Percentiles rank a stretch among this genome's conserved stretches.
phyloP scores from a whole-genome alignment of 169 alveolate species.

The Plasmodium gallinaceum region DNA sequence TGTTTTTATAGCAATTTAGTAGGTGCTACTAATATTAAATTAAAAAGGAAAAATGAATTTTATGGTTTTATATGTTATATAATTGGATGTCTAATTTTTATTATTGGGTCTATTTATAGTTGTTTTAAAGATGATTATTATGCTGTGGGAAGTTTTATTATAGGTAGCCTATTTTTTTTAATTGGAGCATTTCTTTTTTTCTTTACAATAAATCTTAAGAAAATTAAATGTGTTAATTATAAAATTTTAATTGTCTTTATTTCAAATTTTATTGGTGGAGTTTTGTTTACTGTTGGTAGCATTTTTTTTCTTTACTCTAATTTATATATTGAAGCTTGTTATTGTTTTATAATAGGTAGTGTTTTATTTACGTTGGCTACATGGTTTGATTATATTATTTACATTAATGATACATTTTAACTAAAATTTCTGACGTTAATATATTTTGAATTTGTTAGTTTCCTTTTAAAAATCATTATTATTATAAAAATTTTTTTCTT shows the following conservation, averaged over 20 bases:
- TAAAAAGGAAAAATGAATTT: conserved; percentile 22
- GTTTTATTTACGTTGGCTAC: conserved; percentile 47
- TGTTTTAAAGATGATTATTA: conserved; percentile 44
- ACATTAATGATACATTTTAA: conserved; percentile 3
- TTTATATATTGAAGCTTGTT: conserved; percentile 34
- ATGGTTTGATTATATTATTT: conserved; percentile 42
- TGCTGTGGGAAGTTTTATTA: conserved; percentile 21
- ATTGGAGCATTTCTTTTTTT: conserved; percentile 51
- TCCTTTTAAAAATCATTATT: neutral
- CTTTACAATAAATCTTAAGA: neutral
- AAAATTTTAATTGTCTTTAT: conserved; percentile 28
- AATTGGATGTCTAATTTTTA: conserved; percentile 37
- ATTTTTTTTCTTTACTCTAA: conserved; percentile 21
- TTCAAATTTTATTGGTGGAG: conserved; percentile 43
- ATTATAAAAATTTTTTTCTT: no score
- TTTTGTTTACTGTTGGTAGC: conserved; percentile 62
- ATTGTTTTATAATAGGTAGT: conserved; percentile 48
- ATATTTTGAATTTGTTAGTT: neutral
- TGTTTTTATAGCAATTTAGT: conserved; percentile 41
- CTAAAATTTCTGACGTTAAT: no score
- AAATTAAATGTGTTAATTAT: conserved; percentile 26
- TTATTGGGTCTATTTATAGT: conserved; percentile 40
- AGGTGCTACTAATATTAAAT: neutral
- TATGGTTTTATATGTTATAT: conserved; percentile 29
- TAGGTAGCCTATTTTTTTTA: conserved; percentile 54